phyloP scores from a whole-genome alignment of 2,329 filamentous ascomycete genomes.

The Colletotrichum paranaense region DNA sequence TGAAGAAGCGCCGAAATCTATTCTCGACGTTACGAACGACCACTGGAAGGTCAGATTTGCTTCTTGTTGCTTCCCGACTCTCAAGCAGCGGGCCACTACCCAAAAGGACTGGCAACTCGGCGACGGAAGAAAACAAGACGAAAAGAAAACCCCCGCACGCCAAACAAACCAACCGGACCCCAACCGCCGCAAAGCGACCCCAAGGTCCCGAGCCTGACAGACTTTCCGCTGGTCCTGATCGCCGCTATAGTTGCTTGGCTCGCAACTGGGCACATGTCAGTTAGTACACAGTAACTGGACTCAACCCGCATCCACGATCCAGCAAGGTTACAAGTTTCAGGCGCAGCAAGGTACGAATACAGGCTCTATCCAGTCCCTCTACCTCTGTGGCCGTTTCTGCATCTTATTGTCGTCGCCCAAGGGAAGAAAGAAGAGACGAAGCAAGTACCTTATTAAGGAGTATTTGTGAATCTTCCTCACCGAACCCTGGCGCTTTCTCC shows the following conservation, averaged over 20 bases:
- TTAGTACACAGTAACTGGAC: not conserved
- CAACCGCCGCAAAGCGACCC: not conserved
- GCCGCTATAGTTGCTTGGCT: constrained; percentile 6
- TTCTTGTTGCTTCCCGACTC: not conserved
- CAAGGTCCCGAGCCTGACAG: not conserved
- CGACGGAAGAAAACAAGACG: constrained; percentile 12
- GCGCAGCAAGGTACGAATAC: not conserved
- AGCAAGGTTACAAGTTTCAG: not conserved
- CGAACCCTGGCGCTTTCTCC: constrained; percentile 13
- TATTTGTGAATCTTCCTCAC: not conserved
- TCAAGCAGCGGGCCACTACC: not conserved
- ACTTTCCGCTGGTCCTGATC: constrained; percentile 30
- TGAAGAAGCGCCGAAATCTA: not conserved
- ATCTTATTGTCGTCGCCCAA: constrained; percentile 11
- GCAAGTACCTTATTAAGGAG: not conserved
- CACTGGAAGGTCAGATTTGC: no score
- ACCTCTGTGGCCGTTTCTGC: not conserved
- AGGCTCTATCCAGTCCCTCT: not conserved
- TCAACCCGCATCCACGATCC: not conserved
- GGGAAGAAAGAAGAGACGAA: not conserved
- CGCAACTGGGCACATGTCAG: constrained; percentile 25
- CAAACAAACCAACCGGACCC: not conserved
- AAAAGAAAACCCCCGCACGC: constrained; percentile 6
- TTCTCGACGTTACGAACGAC: no score
- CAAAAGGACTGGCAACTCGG: not conserved